phyloP scores from a whole-genome alignment of 108 stramenopile species.

The Fragilariopsis cylindrus region DNA sequence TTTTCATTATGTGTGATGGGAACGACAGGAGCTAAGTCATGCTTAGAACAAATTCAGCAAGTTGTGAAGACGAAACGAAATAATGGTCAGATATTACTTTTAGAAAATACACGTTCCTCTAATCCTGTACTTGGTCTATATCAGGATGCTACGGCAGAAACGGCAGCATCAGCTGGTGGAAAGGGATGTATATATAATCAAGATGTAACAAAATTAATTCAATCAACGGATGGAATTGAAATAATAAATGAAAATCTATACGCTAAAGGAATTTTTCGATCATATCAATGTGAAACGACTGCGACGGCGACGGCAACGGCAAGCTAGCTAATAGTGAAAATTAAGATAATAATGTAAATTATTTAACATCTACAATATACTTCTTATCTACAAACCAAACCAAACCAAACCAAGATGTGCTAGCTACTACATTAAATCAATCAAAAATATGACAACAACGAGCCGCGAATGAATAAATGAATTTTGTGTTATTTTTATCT shows the following conservation, averaged over 20 bases:
- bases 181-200: conserved; percentile 91
- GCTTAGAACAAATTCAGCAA: conserved; percentile 58
- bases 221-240: conserved; percentile 38
- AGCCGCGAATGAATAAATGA: no score
- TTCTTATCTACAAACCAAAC: no score
- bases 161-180: conserved; percentile 75
- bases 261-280: conserved; percentile 78
- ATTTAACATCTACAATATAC: no score
- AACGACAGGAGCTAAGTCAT: conserved; percentile 58
- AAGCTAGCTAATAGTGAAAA: no score
- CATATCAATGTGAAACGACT: conserved; percentile 45
- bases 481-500: no score
- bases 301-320: no score
- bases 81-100: conserved; percentile 50
- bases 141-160: conserved; percentile 75
- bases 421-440: no score
- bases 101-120: conserved; percentile 81
- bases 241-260: conserved; percentile 50
- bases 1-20: conserved; percentile 88
- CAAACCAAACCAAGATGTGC: no score
- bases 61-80: conserved; percentile 53
- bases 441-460: no score
- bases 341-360: no score
- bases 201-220: conserved; percentile 70
- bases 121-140: conserved; percentile 73